Base-by-base conservation (phyloP, 352 stramenopile genomes). In the Globisporangium carolinianum region DNA sequence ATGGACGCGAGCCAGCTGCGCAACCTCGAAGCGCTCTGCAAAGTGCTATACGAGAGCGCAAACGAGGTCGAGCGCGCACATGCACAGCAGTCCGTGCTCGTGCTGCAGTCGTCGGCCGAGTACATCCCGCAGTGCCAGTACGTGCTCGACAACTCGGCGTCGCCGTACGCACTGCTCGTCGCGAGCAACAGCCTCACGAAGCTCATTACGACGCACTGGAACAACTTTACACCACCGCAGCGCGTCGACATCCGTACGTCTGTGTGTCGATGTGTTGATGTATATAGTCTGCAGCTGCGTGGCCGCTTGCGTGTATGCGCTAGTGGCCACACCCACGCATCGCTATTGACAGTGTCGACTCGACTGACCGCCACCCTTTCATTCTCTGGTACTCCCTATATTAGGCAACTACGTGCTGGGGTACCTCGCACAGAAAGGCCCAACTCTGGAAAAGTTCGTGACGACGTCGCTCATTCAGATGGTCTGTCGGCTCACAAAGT, bases 81-180 rank as follows among this genome's bases (percentile, higher is more conserved):
- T 61, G 86, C 86, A 37, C 86, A 96, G 61, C 80, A 92, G 68
- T 76, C 74, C 8, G 83, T 96, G 57, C 75, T 96, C 15, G 78
- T 92, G 35, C 67, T 96, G 53, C 87, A 96, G 69, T 93, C 79
- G 66, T 94, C 91, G 32, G 92, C 95, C 47, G 94, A 98, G 70
- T 98, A 98, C 76, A 99, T 99, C 68, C 97, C 97, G 51, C 95
- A 98, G 73, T 99, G 95, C 68, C 97, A 99, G 80, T 98, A 98
- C 76, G 98, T 99, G 55, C 83, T 99, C 15, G 96, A 99, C 77
- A 81, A 98, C 61, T 98, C 92, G 52, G 78, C 89, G 57, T 97
- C 91, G 45, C 87, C 96, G 56, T 98, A 98, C 67, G 96, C 96
- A 56, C 78, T 98, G 46, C 83, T 99, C 1, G 94, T 99, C 15